phyloP scores from a whole-genome alignment of 345 rosid genomes.

The Hibiscus mutabilis region DNA sequence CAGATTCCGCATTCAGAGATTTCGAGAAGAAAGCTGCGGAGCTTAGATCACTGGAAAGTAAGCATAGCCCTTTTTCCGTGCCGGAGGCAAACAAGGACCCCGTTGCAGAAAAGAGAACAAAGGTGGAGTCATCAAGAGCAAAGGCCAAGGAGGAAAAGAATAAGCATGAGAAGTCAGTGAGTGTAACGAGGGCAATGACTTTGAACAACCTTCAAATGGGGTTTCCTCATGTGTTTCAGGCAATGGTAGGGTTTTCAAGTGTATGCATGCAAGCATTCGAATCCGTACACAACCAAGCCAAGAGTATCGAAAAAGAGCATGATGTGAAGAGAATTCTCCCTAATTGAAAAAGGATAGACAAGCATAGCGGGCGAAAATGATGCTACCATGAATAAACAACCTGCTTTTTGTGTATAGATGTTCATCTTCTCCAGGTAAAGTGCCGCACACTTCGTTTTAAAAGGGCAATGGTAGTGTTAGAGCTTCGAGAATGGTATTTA shows the following conservation, averaged over 20 bases:
- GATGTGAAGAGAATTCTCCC: slow-evolving; percentile 47
- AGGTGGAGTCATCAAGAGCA: slow-evolving; percentile 25
- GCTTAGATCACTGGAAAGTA: slow-evolving; percentile 63
- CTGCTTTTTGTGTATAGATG: slow-evolving; percentile 15
- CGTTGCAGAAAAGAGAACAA: background rate
- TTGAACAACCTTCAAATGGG: slow-evolving; percentile 89
- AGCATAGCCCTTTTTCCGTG: slow-evolving; percentile 18
- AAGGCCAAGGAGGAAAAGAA: slow-evolving; percentile 85
- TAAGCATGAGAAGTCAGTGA: slow-evolving; percentile 65
- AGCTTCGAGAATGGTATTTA: background rate
- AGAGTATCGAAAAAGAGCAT: slow-evolving; percentile 39
- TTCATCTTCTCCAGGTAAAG: background rate
- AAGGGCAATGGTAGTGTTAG: background rate
- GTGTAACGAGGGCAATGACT: slow-evolving; percentile 80
- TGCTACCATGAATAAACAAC: background rate
- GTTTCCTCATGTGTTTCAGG: slow-evolving; percentile 85
- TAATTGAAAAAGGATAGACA: slow-evolving; percentile 8
- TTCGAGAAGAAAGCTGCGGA: slow-evolving; percentile 62
- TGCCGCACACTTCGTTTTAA: background rate
- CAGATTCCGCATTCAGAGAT: slow-evolving; percentile 38
- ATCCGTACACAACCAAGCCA: slow-evolving; percentile 69
- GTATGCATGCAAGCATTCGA: slow-evolving; percentile 90
- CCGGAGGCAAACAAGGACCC: background rate
- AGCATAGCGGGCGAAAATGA: background rate
- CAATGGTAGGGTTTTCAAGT: slow-evolving; percentile 87